Conservation (phyloP, 2,329 filamentous ascomycete genomes). For the Trichoderma guizhouense region DNA sequence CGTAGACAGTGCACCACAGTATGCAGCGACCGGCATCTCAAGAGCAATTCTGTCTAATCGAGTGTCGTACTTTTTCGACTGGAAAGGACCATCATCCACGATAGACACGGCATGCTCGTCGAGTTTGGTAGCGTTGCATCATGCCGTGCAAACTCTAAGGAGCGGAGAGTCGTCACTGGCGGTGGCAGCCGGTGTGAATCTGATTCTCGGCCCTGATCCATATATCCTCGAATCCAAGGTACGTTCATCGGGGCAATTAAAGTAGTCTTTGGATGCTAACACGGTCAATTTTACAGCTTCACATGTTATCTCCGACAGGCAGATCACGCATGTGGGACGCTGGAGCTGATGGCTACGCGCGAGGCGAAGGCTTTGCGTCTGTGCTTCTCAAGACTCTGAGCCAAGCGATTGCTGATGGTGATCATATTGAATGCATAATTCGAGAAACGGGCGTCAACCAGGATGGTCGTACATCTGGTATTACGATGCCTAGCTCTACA, state of each 20-base stretch:
- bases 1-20: neutral
- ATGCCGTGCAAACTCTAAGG: neutral
- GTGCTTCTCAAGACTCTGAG: neutral
- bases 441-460: neutral
- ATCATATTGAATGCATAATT: neutral
- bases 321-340: constrained; percentile 30
- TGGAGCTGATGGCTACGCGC: constrained; percentile 1
- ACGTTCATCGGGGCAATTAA: neutral
- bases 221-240: neutral
- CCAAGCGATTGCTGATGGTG: neutral
- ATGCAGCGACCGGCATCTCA: neutral
- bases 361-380: neutral
- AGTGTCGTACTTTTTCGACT: neutral
- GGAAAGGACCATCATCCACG: neutral
- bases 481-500: neutral
- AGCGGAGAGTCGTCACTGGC: neutral
- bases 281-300: neutral
- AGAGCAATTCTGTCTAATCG: neutral
- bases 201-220: neutral
- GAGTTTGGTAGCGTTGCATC: neutral
- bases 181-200: neutral
- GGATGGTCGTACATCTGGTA: neutral
- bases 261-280: neutral
- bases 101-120: neutral
- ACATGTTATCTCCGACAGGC: constrained; percentile 36